Percentiles rank a stretch among this genome's conserved stretches.
Conservation (phyloP, 108 stramenopile genomes). For the Nannochloropsis gaditana region DNA sequence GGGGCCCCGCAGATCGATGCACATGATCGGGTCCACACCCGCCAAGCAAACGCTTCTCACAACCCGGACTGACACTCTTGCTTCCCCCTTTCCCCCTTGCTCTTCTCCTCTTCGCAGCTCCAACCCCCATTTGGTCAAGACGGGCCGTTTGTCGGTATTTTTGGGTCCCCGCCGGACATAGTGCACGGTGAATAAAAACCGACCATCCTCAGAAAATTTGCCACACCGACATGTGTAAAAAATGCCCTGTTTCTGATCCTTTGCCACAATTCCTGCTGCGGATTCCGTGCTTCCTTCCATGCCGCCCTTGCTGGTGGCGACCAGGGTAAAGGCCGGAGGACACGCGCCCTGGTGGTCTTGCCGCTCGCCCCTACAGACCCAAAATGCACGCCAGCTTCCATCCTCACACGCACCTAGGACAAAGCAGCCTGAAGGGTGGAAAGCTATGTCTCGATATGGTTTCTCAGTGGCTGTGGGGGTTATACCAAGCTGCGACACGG, state of each 20-base stretch:
- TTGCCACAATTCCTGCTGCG: background rate
- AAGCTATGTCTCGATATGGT: background rate
- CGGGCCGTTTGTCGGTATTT: background rate
- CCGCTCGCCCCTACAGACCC: background rate
- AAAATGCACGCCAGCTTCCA: slow-evolving; percentile 1
- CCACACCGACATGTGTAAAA: background rate
- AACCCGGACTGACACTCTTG: background rate
- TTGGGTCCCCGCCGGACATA: background rate
- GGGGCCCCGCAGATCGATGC: background rate
- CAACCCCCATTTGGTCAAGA: background rate
- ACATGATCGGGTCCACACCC: background rate
- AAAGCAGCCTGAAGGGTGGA: background rate
- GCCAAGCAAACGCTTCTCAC: background rate
- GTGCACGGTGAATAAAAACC: background rate
- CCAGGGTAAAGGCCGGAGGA: background rate
- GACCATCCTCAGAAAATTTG: background rate
- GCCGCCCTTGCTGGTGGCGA: background rate
- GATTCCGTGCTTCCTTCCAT: background rate
- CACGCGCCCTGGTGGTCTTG: background rate
- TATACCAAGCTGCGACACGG: background rate
- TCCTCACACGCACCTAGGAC: background rate
- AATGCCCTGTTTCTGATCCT: background rate
- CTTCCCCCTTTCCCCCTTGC: background rate
- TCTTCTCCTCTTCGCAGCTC: background rate
- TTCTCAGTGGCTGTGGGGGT: background rate